Conservation (phyloP, 2,329 filamentous ascomycete species). For the Paecilomyces niveus region DNA sequence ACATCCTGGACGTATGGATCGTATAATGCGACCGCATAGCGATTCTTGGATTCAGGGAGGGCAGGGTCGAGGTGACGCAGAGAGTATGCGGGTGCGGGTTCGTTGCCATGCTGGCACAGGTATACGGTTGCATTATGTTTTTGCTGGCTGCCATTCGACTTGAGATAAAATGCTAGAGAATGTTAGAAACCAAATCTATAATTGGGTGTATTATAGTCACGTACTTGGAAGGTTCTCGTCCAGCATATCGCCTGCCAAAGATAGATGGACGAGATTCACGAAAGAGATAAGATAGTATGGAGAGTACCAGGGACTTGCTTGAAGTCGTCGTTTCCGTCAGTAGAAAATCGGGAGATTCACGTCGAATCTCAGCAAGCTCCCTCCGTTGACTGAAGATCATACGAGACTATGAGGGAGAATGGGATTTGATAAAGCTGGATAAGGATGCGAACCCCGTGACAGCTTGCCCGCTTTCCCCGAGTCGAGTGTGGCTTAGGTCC, state of each 20-base stretch:
- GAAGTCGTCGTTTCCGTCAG: background rate
- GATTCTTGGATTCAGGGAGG: constrained; percentile 64
- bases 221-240: constrained; percentile 85
- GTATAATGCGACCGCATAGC: constrained; percentile 78
- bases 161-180: constrained; percentile 52
- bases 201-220: constrained; percentile 6
- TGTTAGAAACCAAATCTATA: constrained; percentile 6
- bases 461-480: background rate
- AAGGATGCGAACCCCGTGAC: background rate
- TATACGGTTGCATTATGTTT: constrained; percentile 33
- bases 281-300: background rate
- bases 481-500: background rate
- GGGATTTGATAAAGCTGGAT: background rate
- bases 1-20: constrained; percentile 76
- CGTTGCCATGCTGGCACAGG: constrained; percentile 65
- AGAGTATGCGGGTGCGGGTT: constrained; percentile 73
- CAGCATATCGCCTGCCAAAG: constrained; percentile 54
- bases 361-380: background rate
- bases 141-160: constrained; percentile 39
- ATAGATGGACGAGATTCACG: background rate
- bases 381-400: background rate
- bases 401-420: background rate
- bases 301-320: background rate
- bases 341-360: background rate
- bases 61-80: constrained; percentile 68